Evolutionary conservation across 2,329 filamentous ascomycete species (phyloP), one percentile per base, ranked within the genome.

Genomic region (Paracoccidioides brasiliensis): DNA sequence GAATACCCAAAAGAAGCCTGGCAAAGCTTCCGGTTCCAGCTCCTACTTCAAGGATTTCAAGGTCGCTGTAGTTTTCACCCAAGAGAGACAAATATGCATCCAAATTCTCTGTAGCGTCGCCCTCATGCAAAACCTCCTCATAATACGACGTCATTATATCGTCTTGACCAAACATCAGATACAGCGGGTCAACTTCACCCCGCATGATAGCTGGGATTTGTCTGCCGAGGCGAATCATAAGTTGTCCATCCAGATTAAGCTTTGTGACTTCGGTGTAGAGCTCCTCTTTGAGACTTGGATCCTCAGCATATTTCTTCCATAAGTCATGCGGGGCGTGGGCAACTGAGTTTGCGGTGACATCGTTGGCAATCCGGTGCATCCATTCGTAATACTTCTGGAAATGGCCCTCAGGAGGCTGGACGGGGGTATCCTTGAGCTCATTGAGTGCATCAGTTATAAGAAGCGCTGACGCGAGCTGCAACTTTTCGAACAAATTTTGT

Each of bases 131-230:
- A 3, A 62, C 60, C 8, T 66, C 60, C 15, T 64, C 62, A 52
- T 69, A 69, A 14, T 65, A 61, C 0, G 57, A 54, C 40, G 68
- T 62, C 59, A 70, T 63, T 7, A 69, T 42, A n/a, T 63, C 57
- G 32, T 67, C 65, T 43, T 66, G 58, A 4, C 66, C 63, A 30
- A 69, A 70, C 65, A 70, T 68, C 40, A 71, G 54, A 55, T 67
- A 50, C 6, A 70, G 58, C 5, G 67, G 66, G 56, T 70, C 65
- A 28, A 61, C 53, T 53, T 69, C 59, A 28, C 64, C 59, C 12
- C 59, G 59, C 42, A 70, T 52, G 4, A 69, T 59, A 1, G 53
- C 52, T 2, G 58, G 62, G 43, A 70, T 66, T n/a, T 68, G 64
- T 3, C 60, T 54, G 0, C 69, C 69, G 57, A 69, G 64, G 12